These are phyloP conservation scores for Aspergillus brasiliensis DNA, from an alignment of 2,329 filamentous ascomycete genomes.

Conservation along the genomic window DNA sequence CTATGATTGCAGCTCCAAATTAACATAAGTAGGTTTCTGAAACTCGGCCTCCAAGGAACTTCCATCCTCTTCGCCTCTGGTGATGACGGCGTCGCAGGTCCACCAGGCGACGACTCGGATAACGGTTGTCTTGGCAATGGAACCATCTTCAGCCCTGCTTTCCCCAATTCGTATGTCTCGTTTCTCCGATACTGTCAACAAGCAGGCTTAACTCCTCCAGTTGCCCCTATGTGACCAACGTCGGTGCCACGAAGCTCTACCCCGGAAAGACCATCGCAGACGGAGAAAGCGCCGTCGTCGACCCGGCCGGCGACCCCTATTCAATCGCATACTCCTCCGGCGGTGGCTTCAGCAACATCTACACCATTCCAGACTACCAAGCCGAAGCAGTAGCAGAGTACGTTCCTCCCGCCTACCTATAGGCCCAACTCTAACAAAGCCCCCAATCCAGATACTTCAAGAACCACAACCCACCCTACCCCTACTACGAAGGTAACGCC, in stretches of 20 bases:
- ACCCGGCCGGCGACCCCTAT: slow-evolving; percentile 2
- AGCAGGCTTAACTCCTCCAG: background rate
- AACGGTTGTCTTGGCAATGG: slow-evolving; percentile 11
- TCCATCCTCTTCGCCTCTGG: slow-evolving; percentile 11
- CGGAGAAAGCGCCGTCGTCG: slow-evolving; percentile 8
- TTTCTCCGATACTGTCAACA: background rate
- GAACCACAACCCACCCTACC: slow-evolving; percentile 10
- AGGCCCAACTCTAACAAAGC: too few relatives aligned
- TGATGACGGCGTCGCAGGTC: slow-evolving; percentile 8
- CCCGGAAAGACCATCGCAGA: slow-evolving; percentile 3
- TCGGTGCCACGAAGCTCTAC: slow-evolving; percentile 10
- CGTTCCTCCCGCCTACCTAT: background rate
- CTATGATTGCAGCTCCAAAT: background rate
- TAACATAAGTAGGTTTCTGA: background rate
- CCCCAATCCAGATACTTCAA: slow-evolving; percentile 2
- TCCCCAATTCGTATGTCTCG: background rate
- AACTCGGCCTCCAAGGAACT: slow-evolving; percentile 10
- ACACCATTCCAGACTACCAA: slow-evolving; percentile 9
- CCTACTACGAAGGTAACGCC: slow-evolving; percentile 8
- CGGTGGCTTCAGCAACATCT: slow-evolving; percentile 15
- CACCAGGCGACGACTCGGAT: background rate
- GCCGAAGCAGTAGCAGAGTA: slow-evolving; percentile 5
- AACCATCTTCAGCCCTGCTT: slow-evolving; percentile 8
- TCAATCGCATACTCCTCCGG: slow-evolving; percentile 3
- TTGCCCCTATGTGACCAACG: slow-evolving; percentile 10